Base-by-base conservation (phyloP, 2,329 filamentous ascomycete genomes). In the Tolypocladium inflatum region DNA sequence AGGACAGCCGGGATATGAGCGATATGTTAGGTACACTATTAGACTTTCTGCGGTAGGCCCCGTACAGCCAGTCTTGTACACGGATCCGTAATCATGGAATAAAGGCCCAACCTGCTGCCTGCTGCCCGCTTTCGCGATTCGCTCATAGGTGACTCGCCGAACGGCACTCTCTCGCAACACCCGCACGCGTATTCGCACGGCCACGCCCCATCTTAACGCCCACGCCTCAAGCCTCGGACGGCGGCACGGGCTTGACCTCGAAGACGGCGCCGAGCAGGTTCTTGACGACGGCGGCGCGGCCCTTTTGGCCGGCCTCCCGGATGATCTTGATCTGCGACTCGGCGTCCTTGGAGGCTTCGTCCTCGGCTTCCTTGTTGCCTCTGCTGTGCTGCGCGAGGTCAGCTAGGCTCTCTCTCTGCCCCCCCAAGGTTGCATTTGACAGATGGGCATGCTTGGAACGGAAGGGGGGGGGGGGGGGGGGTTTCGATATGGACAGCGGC, bases 221-320 rank as follows among this genome's bases (percentile, higher is more conserved):
- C 3, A 7, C 45, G 38, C 19, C 59, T 69, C 62, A 73, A 52
- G 67, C 66, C 56, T 65, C 61, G 54, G 61, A 50, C 8, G 78
- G 78, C 17, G 79, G 64, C 62, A 89, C 81, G 17, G 92, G 89
- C 74, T 91, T 86, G 62, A 93, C 88, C 63, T 93, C 86, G 64
- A 90, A 87, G 42, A 97, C 90, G n/a, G 90, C 90, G 63, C 84
- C 82, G 64, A 97, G 82, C 64, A 99, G 78, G 70, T 95, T 88
- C 64, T 90, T 84, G 56, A 97, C 81, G 21, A 99, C 92, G 71
- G 88, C 82, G 63, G 82, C 81, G 70, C 91, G 89, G 63, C 84
- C 85, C 80, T 91, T 89, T 74, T 88, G 83, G 61, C 92, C 93
- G 39, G 90, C 85, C 57, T 80, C 81, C 72, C 89, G 83, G 72